Base-by-base conservation (phyloP, 139 green algal species). In the Chlamydomonas incerta region DNA sequence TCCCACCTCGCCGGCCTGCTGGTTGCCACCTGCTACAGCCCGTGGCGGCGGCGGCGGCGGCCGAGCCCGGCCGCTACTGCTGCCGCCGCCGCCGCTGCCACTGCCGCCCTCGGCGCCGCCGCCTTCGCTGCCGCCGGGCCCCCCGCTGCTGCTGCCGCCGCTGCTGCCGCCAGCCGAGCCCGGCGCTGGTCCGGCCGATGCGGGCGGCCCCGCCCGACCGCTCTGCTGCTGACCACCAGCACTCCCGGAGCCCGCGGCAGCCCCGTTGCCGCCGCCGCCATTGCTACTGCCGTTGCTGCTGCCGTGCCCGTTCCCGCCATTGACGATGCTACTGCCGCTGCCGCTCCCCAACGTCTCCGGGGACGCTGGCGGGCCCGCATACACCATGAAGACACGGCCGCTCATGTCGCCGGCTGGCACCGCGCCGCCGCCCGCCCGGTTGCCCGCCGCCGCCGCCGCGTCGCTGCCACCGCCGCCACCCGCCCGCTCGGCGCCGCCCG, bases 331-430 rank as follows among this genome's bases (percentile, higher is more conserved):
- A 14, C 37, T 41, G 57, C 17, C 31, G 31, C 17, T 23, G 34
- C 28, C 74, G 21, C 65, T 37, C 37, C 29, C 10, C 3, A 0
- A 60, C 29, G 41, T 8, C 41, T 50, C 41, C 8, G 41, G 41
- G 6, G 41, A 50, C 6, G n/a, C 71, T 26, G 37, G 5, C 41
- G 63, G 77, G 2, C 77, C 77, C 24, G 17, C 63, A 33, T 83
- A 83, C 37, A 83, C 77, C 77, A 83, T 83, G 29, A 41, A 50
- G 0, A 83, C 47, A 8, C 41, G 41, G 41, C 41, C 41, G 41
- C 41, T 50, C 41, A 50, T 50, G 41, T 4, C 77, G 63, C 37
- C 20, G 63, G 24, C 65, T 63, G 29, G 28, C 67, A 1, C 2
- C 18, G 14, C 4, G 9, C 63, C 20, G n/a, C 26, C 14, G 4